phyloP scores from a whole-genome alignment of 1,139 yeast species.

The Lodderomyces jiufengensis region DNA sequence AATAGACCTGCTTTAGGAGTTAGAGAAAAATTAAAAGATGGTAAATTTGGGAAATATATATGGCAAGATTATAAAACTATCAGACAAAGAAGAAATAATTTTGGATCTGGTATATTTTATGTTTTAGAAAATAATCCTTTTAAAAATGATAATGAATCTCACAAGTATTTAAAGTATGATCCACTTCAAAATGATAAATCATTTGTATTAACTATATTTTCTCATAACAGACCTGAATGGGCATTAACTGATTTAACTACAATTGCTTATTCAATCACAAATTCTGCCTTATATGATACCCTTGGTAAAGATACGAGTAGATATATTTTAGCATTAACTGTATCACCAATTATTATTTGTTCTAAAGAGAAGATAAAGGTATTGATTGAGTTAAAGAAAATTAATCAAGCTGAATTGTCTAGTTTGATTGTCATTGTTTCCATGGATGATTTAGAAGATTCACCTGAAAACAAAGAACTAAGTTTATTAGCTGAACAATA shows the following conservation, averaged over 20 bases:
- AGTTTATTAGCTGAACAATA: conserved; percentile 20
- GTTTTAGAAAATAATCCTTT: conserved; percentile 44
- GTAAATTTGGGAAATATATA: conserved; percentile 42
- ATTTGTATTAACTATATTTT: conserved; percentile 33
- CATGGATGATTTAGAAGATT: conserved; percentile 37
- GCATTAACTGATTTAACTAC: conserved; percentile 36
- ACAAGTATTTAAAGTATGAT: conserved; percentile 20
- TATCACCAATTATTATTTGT: conserved; percentile 34
- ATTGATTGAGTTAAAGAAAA: conserved; percentile 26
- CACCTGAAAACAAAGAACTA: conserved; percentile 14
- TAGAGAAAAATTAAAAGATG: conserved; percentile 38
- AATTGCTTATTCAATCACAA: conserved; percentile 31
- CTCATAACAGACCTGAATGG: conserved; percentile 40
- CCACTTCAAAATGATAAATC: conserved; percentile 23
- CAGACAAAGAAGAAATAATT: conserved; percentile 38
- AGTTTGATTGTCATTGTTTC: conserved; percentile 33
- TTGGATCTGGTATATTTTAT: conserved; percentile 66
- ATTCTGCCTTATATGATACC: conserved; percentile 40
- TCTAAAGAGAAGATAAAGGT: conserved; percentile 30
- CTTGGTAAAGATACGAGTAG: conserved; percentile 35
- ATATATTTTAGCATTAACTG: conserved; percentile 32
- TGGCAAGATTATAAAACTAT: conserved; percentile 46
- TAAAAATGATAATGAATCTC: conserved; percentile 26
- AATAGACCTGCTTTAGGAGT: conserved; percentile 49
- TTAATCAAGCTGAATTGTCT: conserved; percentile 20